Conservation (phyloP, 2,329 filamentous ascomycete species). For the Botrytis byssoidea region DNA sequence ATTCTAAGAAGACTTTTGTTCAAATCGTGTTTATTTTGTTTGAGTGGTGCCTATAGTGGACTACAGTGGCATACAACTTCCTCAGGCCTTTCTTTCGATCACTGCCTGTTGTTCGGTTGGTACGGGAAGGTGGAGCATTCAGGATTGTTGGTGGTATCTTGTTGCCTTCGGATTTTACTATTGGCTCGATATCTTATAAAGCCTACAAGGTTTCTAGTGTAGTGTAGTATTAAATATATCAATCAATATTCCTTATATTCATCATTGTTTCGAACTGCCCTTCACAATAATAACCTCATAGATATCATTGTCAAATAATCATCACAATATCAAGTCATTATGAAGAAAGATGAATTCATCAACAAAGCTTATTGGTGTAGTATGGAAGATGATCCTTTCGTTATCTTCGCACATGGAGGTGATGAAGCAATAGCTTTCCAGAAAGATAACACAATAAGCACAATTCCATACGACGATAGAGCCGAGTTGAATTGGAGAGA, state of each 20-base stretch:
- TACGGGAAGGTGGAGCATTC: not conserved
- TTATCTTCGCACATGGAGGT: not conserved
- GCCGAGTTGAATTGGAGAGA: no score
- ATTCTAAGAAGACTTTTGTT: not conserved
- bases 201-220: not conserved
- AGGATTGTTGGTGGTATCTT: not conserved
- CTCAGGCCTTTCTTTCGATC: not conserved
- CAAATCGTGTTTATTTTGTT: not conserved
- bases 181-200: not conserved
- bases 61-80: not conserved
- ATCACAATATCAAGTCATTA: not conserved
- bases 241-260: not conserved
- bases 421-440: not conserved
- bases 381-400: accelerated
- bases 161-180: not conserved
- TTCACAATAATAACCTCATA: accelerated
- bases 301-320: not conserved
- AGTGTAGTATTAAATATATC: not conserved
- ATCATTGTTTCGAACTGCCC: not conserved
- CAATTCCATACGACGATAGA: no score
- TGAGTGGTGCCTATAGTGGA: not conserved
- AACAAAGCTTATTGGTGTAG: not conserved
- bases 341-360: no score
- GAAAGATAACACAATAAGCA: not conserved
- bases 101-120: not conserved